Base-by-base conservation (phyloP, 768 basidiomycete species). In the Boletus edulis region DNA sequence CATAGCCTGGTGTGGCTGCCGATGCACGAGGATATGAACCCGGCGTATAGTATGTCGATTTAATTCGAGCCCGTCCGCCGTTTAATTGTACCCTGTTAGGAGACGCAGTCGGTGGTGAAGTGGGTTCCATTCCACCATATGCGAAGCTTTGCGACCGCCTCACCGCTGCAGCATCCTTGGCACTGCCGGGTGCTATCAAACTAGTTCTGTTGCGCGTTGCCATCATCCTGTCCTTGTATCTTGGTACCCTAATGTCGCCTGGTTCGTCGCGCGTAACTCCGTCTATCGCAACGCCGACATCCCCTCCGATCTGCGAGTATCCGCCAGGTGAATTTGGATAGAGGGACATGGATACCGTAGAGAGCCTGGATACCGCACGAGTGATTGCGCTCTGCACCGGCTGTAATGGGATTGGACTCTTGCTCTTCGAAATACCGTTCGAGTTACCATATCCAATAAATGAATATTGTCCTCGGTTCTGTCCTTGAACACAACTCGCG, bases 1-100 rank as follows among this genome's bases (percentile, higher is more conserved):
- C 64, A 29, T 69, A 65, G 42, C 61, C 60, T 20, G 73, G 64
- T 22, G 76, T 73, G 41, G 78, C 69, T 18, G 75, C 72, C 14
- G 85, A 86, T 27, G 75, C 73, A 40, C 83, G 83, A 63, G 80
- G 78, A 69, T 82, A 79, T 38, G 75, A 68, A 7, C 81, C 76
- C 5, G 80, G 76, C 10, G 80, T 78, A 54, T 81, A 83, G 62
- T 89, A 86, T 7, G 85, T 78, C 10, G 86, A 87, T 66, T 87
- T 86, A 59, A 89, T 84, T 35, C 80, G 81, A 45, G 79, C 81
- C 37, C 87, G 82, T 38, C 87, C 83, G 52, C 80, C 81, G 46
- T 62, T 72, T 47, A 67, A 67, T 29, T 62, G 62, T 3, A 41
- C 57, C 39, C 54, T 52, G 46, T 64, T 62, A 1, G 41, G 64